phyloP scores from a whole-genome alignment of 23 red algal genomes.

The Gracilaria caudata region DNA sequence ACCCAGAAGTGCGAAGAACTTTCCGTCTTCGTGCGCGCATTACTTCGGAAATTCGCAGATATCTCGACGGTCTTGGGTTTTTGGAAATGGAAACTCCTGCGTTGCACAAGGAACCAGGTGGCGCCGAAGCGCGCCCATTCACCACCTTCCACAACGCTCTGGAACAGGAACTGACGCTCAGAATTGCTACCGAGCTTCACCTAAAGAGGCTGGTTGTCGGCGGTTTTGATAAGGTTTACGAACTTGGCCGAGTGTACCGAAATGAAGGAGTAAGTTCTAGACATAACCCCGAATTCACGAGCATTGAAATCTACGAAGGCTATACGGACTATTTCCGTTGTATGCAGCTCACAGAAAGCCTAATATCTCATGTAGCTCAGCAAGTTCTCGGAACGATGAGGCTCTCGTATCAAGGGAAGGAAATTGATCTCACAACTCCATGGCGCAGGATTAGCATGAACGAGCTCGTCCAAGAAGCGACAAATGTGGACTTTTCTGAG shows the following conservation, averaged over 20 bases:
- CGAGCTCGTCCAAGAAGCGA: constrained; percentile 76
- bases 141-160: constrained; percentile 93
- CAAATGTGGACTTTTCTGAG: constrained; percentile 54
- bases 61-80: constrained; percentile 85
- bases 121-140: constrained; percentile 94
- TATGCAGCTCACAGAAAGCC: constrained; percentile 91
- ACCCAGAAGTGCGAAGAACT: constrained; percentile 72
- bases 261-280: constrained; percentile 94
- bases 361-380: constrained; percentile 56
- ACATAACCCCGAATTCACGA: constrained; percentile 99
- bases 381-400: constrained; percentile 63
- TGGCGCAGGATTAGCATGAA: constrained; percentile 88
- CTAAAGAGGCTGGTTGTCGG: constrained; percentile 93
- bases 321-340: constrained; percentile 93
- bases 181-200: constrained; percentile 97
- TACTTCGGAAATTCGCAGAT: constrained; percentile 77
- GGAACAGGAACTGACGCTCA: constrained; percentile 77
- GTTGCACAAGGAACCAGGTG: constrained; percentile 87
- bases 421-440: constrained; percentile 73
- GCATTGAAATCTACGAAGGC: constrained; percentile 95
- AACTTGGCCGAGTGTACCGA: constrained; percentile 92
- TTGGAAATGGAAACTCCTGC: constrained; percentile 95
- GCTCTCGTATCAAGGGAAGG: constrained; percentile 75
- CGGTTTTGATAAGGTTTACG: constrained; percentile 96
- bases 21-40: constrained; percentile 83